phyloP scores from a whole-genome alignment of 1,284 basidiomycete species.

The Ganoderma leucocontextum region DNA sequence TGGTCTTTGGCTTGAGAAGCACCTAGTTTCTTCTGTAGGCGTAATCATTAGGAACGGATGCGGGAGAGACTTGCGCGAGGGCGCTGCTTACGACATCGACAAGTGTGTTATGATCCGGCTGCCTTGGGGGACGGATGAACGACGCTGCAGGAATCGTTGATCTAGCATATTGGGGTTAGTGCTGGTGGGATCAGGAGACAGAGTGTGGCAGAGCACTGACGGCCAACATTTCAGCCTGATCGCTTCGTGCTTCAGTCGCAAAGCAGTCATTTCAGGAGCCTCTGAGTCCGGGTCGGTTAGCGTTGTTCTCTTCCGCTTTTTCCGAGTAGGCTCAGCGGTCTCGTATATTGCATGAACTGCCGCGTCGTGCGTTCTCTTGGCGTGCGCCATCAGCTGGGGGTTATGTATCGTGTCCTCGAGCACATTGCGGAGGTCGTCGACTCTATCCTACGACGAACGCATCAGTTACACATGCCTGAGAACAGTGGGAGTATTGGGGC shows the following conservation, averaged over 20 bases:
- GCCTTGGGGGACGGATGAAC: slow-evolving; percentile 70
- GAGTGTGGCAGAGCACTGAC: slow-evolving; percentile 46
- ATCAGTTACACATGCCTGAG: neutral
- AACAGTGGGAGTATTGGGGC: neutral
- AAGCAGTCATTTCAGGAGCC: slow-evolving; percentile 50
- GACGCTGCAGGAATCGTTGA: slow-evolving; percentile 58
- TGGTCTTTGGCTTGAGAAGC: slow-evolving; percentile 31
- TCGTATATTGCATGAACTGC: slow-evolving; percentile 55
- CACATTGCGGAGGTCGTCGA: slow-evolving; percentile 58
- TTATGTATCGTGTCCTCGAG: slow-evolving; percentile 60
- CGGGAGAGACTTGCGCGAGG: slow-evolving; percentile 18
- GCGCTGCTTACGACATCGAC: slow-evolving; percentile 49
- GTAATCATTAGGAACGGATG: neutral
- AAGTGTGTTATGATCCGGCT: slow-evolving; percentile 71
- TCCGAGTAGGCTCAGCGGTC: slow-evolving; percentile 51
- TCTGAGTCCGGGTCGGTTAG: slow-evolving; percentile 42
- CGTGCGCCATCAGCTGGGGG: slow-evolving; percentile 64
- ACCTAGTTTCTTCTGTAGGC: slow-evolving; percentile 44
- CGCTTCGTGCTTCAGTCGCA: slow-evolving; percentile 58
- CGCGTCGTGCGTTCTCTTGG: slow-evolving; percentile 61
- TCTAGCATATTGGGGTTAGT: slow-evolving; percentile 45
- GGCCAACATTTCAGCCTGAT: slow-evolving; percentile 65
- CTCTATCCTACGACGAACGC: slow-evolving; percentile 46
- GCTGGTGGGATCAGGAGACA: neutral
- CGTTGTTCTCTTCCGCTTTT: slow-evolving; percentile 53